Evolutionary conservation across 352 stramenopile genomes (phyloP), one percentile per base, ranked within the genome.

Genomic region (Phytophthora citricola): DNA sequence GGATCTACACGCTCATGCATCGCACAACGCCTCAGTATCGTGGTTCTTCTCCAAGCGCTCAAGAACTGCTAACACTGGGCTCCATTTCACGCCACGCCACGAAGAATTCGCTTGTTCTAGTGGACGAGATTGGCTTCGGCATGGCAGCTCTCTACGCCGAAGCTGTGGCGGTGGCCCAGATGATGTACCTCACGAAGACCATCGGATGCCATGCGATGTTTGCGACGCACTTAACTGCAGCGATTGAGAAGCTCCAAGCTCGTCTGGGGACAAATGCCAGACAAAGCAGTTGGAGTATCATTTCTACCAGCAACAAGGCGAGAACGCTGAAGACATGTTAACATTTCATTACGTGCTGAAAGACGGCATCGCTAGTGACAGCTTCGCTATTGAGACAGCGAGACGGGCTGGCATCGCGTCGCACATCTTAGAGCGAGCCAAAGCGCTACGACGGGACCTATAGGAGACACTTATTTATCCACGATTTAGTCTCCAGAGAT

Each of bases 1-100:
- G 66, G 2, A 72, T 96, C 2, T 88, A 81, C 53, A 87, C 86
- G 24, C 69, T 86, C 34, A 96, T 94, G 82, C 81, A 87, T 27
- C 74, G 79, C 9, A 29, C 29, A 20, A 15, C n/a, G 17, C 39
- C 24, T 20, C 57, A 63, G 8, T 26, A 47, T 32, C 27, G 24
- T 8, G 40, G 27, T 9, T 38, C 44, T 1, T 38, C 60, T 4
- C 58, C 65, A 1, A 29, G 46, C 26, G 24, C 34, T 1, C 54
- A 50, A 55, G 73, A 71, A 43, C 53, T 76, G n/a, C 69, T 41
- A 39, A 43, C 69, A 3, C 47, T 87, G 4, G 52, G 66, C n/a
- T 55, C 29, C 3, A 71, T 87, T 17, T 64, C 65, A 2, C 73
- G 63, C 10, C 53, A 46, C 10, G 68, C 67, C 12, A 75, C 76